Evolutionary conservation across 2,329 filamentous ascomycete species (phyloP).

Genomic region (Stemphylium beticola): DNA sequence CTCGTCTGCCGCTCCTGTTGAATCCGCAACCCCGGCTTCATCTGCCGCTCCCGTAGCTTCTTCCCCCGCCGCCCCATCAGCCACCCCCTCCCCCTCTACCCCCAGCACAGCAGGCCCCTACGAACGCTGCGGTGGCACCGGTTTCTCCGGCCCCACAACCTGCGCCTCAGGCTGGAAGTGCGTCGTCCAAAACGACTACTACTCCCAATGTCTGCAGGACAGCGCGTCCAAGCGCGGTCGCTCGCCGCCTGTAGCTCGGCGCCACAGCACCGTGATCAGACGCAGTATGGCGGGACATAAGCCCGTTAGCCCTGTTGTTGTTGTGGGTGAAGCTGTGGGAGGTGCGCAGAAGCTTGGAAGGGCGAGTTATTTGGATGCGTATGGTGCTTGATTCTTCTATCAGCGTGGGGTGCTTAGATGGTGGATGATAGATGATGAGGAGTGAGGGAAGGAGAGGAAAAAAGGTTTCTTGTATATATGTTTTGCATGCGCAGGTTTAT

Average conservation of each 20-base stretch:
- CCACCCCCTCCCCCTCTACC: not conserved
- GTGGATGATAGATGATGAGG: not conserved
- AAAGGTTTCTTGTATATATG: constrained; percentile 6
- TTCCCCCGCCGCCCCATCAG: not conserved
- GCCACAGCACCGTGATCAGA: not conserved
- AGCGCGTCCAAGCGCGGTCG: not conserved
- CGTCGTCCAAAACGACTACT: constrained; percentile 43
- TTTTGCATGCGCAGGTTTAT: too few species aligned
- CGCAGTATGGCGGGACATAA: not conserved
- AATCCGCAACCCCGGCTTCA: not conserved
- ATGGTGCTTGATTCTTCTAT: too few species aligned
- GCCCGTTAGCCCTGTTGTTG: not conserved
- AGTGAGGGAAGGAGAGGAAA: not conserved
- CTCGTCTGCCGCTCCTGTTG: not conserved
- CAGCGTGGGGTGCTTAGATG: too few species aligned
- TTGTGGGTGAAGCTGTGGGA: not conserved
- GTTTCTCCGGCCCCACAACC: constrained; percentile 48
- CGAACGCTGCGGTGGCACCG: constrained; percentile 53
- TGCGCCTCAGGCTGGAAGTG: constrained; percentile 51
- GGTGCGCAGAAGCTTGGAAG: not conserved
- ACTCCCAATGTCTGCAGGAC: constrained; percentile 8
- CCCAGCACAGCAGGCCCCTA: constrained; percentile 30
- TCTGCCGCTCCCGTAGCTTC: constrained; percentile 5
- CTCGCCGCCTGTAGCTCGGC: not conserved
- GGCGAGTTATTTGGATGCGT: not conserved